Evolutionary conservation across 2,329 filamentous ascomycete genomes (phyloP), one percentile per base, ranked within the genome.

Genomic region (Colletotrichum sp.): DNA sequence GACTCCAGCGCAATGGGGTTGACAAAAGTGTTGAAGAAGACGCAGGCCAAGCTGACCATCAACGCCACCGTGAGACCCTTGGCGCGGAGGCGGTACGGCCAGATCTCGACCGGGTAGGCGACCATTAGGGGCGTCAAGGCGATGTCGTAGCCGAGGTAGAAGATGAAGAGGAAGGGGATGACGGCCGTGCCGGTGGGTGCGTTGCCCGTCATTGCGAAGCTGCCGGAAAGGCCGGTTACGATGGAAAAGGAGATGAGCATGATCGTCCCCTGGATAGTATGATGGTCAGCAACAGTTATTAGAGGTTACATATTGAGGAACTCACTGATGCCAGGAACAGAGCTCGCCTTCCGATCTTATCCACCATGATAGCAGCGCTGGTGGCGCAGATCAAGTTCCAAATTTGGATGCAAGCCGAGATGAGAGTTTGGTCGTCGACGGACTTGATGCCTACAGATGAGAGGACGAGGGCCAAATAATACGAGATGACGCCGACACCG

Each of bases 391-490:
- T 52, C 44, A 52, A 5, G 2, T 52, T 52, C 44, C 44, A 52
- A 0, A 52, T 52, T 52, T 52, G 44, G n/a, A 52, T 52, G n/a
- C 44, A 52, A 52, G n/a, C 44, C 1, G 44, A 52, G n/a, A 52
- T 52, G n/a, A 52, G 44, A 21, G 44, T 52, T 21, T 52, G 44
- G 10, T 52, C 44, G 3, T 52, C 44, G 44, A 52, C 44, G n/a
- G 44, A 52, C 44, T 52, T 52, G n/a, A 52, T 52, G 18, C 44
- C 80, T 9, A 69, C 71, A 0, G 78, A 82, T 36, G 82, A 79
- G 21, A 83, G 77, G 24, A 59, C 55, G 15, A 59, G 55, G 26
- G 55, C 55, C 15, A 59, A 12, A 7, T 59, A 59, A 16, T 59
- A 59, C 55, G 55, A 59, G 4, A 59, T 59, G 1, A 59, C 55